Base-by-base conservation (phyloP, 139 green algal genomes). In the Gonium pectorale region DNA sequence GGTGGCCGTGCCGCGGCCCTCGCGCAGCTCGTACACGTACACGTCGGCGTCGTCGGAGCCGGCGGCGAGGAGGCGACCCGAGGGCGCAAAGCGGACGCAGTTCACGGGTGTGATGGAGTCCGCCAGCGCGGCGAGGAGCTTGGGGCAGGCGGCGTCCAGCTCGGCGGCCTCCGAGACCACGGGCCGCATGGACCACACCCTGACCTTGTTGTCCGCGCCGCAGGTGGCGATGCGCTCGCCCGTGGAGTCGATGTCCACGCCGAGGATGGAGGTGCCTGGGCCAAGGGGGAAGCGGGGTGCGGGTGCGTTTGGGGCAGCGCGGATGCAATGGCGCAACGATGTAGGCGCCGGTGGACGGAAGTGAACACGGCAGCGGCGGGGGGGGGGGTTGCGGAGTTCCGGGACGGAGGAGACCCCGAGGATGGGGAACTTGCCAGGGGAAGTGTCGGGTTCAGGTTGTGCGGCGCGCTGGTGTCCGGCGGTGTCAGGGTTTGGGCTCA, bases 71-170 rank as follows among this genome's bases (percentile, higher is more conserved):
- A 87, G 75, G 1, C 64, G 74, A 26, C 95, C 95, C 37, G 87
- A 82, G n/a, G 89, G 85, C 43, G 84, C 94, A 89, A 98, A 99
- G 29, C 95, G 89, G 33, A 95, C 95, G 13, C 93, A 90, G 84
- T 97, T 99, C 44, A 99, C 94, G 2, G 92, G 78, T 0, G 75
- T 81, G 17, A 81, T 89, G 81, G 98, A 95, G 73, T 98, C 94
- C 13, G 62, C 71, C 27, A 99, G 86, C 15, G 90, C 95, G 9
- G 95, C 95, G 35, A 99, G 90, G 66, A 94, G 80, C 67, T 91
- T 94, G 27, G 92, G 93, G 17, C 79, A 72, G 15, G 72, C 64
- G 29, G 29, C 38, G 79, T 95, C 89, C 22, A 67, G 62, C 77
- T 98, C 94, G 38, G 80, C 71, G 9, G 78, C 72, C 31, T 86